Percentiles rank a stretch among this genome's conserved stretches.
phyloP scores from a whole-genome alignment of 306 rosid genomes.

The Castanospermum australe region DNA sequence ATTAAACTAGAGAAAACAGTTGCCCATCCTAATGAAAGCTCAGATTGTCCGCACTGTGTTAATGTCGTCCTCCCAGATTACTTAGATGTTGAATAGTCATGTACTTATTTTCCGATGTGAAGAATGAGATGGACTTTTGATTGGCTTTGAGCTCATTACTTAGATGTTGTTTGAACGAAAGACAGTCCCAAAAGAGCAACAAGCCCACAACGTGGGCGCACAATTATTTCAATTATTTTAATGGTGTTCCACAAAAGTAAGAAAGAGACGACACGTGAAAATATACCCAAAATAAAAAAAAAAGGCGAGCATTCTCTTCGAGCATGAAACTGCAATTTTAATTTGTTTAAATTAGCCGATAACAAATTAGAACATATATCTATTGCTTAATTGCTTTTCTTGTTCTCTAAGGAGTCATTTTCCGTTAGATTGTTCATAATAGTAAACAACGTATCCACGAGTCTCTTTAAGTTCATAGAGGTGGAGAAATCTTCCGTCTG shows the following conservation, averaged over 20 bases:
- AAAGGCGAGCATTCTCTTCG: background rate
- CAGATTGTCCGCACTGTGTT: too few species aligned
- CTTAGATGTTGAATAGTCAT: too few species aligned
- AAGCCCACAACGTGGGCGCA: background rate
- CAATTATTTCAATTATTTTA: background rate
- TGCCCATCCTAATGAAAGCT: too few species aligned
- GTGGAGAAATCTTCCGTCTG: constrained; percentile 37
- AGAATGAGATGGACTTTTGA: background rate
- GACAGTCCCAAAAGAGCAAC: background rate
- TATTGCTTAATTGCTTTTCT: background rate
- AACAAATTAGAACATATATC: constrained; percentile 13
- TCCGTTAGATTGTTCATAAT: background rate
- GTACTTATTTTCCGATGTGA: background rate
- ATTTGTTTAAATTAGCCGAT: constrained; percentile 25
- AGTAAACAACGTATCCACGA: background rate
- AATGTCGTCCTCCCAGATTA: too few species aligned
- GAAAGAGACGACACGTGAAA: too few species aligned
- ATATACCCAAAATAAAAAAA: too few species aligned
- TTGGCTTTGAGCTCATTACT: background rate
- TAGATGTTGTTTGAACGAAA: background rate
- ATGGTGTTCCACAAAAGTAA: background rate
- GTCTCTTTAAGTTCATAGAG: constrained; percentile 30
- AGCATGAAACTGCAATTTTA: too few species aligned
- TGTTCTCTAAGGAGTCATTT: background rate
- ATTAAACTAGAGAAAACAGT: too few species aligned